Conservation (phyloP, 2,329 filamentous ascomycete species). For the Rutstroemia sp. region DNA sequence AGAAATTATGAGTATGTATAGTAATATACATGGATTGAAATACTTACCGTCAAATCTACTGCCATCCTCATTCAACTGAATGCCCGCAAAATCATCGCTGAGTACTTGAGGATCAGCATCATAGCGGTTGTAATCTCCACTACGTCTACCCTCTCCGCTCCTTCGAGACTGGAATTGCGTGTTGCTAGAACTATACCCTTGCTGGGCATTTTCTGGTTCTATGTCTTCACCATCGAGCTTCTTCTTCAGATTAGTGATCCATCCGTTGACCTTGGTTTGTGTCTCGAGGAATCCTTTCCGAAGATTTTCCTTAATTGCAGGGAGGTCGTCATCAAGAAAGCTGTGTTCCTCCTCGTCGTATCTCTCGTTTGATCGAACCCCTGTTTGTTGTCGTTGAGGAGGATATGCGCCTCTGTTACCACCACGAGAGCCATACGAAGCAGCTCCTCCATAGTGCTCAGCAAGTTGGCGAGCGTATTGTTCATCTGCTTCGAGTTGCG, state of each 20-base stretch:
- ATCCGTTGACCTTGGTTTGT: slow-evolving; percentile 84
- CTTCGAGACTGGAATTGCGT: slow-evolving; percentile 33
- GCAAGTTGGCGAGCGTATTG: slow-evolving; percentile 87
- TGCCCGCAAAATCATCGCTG: slow-evolving; percentile 77
- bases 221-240: slow-evolving; percentile 86
- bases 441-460: slow-evolving; percentile 66
- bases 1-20: slow-evolving; percentile 20
- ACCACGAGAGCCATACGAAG: slow-evolving; percentile 47
- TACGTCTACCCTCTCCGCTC: slow-evolving; percentile 61
- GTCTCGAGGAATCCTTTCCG: slow-evolving; percentile 93
- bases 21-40: neutral
- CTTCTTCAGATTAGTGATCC: slow-evolving; percentile 89
- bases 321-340: slow-evolving; percentile 94
- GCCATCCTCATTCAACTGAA: slow-evolving; percentile 57
- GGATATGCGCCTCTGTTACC: slow-evolving; percentile 23
- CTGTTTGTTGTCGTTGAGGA: slow-evolving; percentile 41
- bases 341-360: slow-evolving; percentile 67
- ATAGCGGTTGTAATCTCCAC: slow-evolving; percentile 84
- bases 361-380: slow-evolving; percentile 43
- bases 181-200: slow-evolving; percentile 30
- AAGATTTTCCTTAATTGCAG: slow-evolving; percentile 86
- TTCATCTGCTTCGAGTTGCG: slow-evolving; percentile 85
- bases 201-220: slow-evolving; percentile 27
- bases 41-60: slow-evolving; percentile 39
- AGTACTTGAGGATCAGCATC: slow-evolving; percentile 90